These are phyloP conservation scores for Eucalyptus polyanthemos DNA, from an alignment of 345 rosid species.

Conservation along the genomic window DNA sequence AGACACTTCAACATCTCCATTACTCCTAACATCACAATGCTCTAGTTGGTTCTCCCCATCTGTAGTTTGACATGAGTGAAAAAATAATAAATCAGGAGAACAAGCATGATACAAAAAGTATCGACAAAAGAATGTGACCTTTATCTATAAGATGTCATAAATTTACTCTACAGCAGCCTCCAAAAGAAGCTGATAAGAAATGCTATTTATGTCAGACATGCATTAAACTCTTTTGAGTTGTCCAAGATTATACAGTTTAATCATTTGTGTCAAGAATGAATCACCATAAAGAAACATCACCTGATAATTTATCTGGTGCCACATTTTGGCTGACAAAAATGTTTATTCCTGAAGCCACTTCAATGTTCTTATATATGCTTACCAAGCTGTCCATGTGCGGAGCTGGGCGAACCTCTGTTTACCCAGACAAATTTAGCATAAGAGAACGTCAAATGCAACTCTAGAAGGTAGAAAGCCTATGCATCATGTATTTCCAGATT, in stretches of 20 bases:
- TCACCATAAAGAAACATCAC: constrained; percentile 9
- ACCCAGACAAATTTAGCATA: neutral
- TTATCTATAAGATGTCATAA: neutral
- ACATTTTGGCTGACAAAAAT: constrained; percentile 44
- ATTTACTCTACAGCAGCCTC: neutral
- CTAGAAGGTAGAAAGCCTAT: neutral
- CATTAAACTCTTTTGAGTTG: neutral
- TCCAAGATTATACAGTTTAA: neutral
- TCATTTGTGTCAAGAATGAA: neutral
- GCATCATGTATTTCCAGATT: neutral
- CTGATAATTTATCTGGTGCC: constrained; percentile 20
- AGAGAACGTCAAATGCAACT: neutral
- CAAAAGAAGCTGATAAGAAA: neutral
- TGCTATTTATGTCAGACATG: neutral
- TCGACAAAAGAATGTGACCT: neutral
- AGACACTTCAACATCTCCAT: neutral
- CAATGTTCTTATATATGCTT: constrained; percentile 77
- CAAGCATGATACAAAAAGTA: neutral
- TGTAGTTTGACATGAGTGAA: neutral
- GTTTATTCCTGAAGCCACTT: constrained; percentile 64
- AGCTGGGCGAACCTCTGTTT: constrained; percentile 75
- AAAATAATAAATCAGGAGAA: neutral
- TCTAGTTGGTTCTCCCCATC: constrained; percentile 19
- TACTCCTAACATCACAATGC: neutral
- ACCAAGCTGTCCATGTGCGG: constrained; percentile 96